Evolutionary conservation across 2,329 filamentous ascomycete species (phyloP), one percentile per base, ranked within the genome.

Genomic region (Metarhizium anisopliae): DNA sequence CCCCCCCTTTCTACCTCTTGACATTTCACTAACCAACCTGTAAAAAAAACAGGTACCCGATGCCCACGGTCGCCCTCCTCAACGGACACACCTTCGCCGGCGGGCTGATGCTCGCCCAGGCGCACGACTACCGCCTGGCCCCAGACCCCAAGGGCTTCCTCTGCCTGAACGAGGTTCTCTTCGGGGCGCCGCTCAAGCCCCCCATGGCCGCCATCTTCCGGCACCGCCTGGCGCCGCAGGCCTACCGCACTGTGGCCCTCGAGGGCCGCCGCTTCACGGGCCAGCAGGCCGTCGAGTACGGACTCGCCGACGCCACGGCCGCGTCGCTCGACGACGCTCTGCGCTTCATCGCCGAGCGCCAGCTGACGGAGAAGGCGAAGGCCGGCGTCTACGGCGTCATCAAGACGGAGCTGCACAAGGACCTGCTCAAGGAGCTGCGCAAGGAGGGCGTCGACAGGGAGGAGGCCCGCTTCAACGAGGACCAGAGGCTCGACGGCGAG

Each of bases 51-150:
- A 32, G 85, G 74, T 93, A 84, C 66, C 87, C 89, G 14, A 90
- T 92, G 87, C 89, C 89, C 29, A 94, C 89, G 3, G 71, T 94
- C 52, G 85, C 88, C n/a, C 75, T 91, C 8, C 66, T 93, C 55
- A 90, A 90, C 63, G 89, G 89, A 25, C 90, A 95, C 69, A 83
- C 85, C 55, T 94, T 91, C 68, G 90, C 89, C 6, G 89, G 83
- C 50, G 89, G 87, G n/a, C 75, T 92, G 58, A 59, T 59, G 85
- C 75, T 87, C 7, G 82, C 87, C 57, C 89, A 90, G 81, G 83
- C 87, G 71, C 88, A 92, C 71, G 89, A 93, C 72, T 94, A 94
- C 74, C 82, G 90, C 32, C 77, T 94, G 61, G 87, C 89, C 74
- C 87, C 87, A 65, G 80, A 85, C 0, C 66, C 77, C 2, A 77